These are phyloP conservation scores for Schwanniomyces etchellsii DNA, from an alignment of 1,139 yeast species.

Conservation along the genomic window DNA sequence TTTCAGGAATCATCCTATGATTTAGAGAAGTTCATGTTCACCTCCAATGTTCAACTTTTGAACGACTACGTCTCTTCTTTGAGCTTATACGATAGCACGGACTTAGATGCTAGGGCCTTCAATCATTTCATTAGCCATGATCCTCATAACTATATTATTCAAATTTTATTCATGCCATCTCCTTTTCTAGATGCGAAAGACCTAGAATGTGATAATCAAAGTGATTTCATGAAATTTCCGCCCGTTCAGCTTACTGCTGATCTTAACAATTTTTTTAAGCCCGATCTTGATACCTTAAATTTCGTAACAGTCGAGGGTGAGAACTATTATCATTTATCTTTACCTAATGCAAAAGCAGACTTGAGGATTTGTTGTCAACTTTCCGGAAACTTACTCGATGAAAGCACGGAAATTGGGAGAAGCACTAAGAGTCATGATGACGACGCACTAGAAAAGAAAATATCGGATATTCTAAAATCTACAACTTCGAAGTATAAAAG, in stretches of 20 bases:
- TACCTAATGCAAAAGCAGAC: slow-evolving; percentile 38
- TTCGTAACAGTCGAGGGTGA: slow-evolving; percentile 47
- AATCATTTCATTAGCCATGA: slow-evolving; percentile 20
- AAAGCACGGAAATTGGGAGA: neutral
- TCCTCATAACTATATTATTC: slow-evolving; percentile 35
- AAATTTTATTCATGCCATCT: slow-evolving; percentile 46
- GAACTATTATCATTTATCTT: slow-evolving; percentile 31
- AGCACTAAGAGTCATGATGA: neutral
- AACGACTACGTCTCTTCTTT: slow-evolving; percentile 34
- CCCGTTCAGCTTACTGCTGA: slow-evolving; percentile 53
- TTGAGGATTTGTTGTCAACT: slow-evolving; percentile 40
- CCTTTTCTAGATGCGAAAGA: slow-evolving; percentile 18
- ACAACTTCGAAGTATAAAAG: slow-evolving; percentile 24
- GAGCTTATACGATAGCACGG: slow-evolving; percentile 19
- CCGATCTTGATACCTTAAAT: slow-evolving; percentile 35
- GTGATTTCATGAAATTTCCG: slow-evolving; percentile 31
- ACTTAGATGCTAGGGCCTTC: slow-evolving; percentile 15
- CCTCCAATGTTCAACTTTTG: slow-evolving; percentile 36
- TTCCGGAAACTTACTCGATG: slow-evolving; percentile 26
- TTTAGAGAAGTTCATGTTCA: slow-evolving; percentile 23
- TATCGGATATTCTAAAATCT: slow-evolving; percentile 17
- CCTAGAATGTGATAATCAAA: slow-evolving; percentile 7
- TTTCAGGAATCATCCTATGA: slow-evolving; percentile 4
- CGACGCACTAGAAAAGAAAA: slow-evolving; percentile 1
- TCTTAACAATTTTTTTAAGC: slow-evolving; percentile 30